Conservation (phyloP, 805 yeast genomes). For the Monosporozyma solicola region DNA sequence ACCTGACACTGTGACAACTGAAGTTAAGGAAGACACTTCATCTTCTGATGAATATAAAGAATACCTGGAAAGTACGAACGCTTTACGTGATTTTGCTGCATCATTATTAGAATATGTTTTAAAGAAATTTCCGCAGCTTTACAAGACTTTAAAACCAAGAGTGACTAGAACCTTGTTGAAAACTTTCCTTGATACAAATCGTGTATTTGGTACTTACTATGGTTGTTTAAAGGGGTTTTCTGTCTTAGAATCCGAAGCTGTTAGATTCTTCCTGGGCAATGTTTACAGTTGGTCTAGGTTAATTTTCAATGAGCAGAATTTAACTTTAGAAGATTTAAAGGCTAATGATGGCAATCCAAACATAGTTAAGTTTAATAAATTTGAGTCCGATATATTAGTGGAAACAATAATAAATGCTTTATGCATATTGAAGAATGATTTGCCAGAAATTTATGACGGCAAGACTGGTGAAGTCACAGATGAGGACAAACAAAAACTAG, state of each 20-base stretch:
- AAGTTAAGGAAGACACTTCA: conserved; percentile 6
- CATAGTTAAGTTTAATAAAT: conserved; percentile 29
- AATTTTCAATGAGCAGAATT: conserved; percentile 36
- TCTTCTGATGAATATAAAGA: conserved; percentile 18
- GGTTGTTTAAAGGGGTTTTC: conserved; percentile 84
- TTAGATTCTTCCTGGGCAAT: conserved; percentile 79
- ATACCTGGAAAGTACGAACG: conserved; percentile 37
- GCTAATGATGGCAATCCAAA: conserved; percentile 7
- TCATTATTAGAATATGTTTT: conserved; percentile 73
- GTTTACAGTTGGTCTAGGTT: conserved; percentile 67
- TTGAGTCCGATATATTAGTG: conserved; percentile 42
- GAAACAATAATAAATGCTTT: conserved; percentile 49
- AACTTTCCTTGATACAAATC: conserved; percentile 77
- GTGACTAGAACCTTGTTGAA: conserved; percentile 87
- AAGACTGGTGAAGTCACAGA: conserved; percentile 32
- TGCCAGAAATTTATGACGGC: conserved; percentile 25
- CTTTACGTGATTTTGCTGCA: conserved; percentile 83
- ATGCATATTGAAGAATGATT: conserved; percentile 35
- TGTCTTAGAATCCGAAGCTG: conserved; percentile 79
- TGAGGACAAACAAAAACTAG: conserved; percentile 36
- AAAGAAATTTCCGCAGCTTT: conserved; percentile 69
- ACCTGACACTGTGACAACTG: not conserved
- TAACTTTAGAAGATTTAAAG: conserved; percentile 15
- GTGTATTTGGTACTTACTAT: conserved; percentile 82
- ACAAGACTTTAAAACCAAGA: conserved; percentile 83